Percentiles rank a stretch among this genome's conserved stretches.
These are phyloP conservation scores for Penicillium cinerascens DNA, from an alignment of 495 filamentous ascomycete species.

Conservation along the genomic window DNA sequence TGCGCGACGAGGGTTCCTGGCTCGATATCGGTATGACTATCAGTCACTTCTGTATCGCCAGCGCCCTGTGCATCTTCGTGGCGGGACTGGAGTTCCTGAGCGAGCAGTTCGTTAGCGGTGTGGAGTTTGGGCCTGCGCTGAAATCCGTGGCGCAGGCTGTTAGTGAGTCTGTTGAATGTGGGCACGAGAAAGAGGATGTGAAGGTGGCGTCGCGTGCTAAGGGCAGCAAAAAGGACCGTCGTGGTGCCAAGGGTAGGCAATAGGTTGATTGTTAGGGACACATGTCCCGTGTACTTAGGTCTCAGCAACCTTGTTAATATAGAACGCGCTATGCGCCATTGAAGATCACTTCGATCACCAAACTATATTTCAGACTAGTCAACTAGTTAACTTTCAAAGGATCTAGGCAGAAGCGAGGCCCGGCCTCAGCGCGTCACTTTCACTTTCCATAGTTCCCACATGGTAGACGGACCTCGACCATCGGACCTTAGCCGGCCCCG, in stretches of 20 bases:
- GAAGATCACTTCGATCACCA: not conserved
- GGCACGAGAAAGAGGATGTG: constrained; percentile 8
- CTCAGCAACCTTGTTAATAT: constrained; percentile 11
- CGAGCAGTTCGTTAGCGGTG: constrained; percentile 76
- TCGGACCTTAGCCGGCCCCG: too few relatives aligned
- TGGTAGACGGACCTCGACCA: too few relatives aligned
- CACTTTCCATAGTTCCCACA: too few relatives aligned
- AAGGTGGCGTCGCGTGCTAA: not conserved
- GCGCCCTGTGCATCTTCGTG: constrained; percentile 85
- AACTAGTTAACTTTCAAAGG: too few relatives aligned
- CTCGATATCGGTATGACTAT: constrained; percentile 96
- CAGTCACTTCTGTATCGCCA: constrained; percentile 90
- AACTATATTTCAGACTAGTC: not conserved
- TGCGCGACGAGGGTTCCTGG: constrained; percentile 94
- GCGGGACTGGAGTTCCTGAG: constrained; percentile 82
- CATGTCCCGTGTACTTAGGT: constrained; percentile 9
- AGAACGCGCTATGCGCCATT: not conserved
- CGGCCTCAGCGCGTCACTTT: too few relatives aligned
- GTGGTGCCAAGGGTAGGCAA: not conserved
- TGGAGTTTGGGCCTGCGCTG: constrained; percentile 56
- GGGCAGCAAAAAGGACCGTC: constrained; percentile 12
- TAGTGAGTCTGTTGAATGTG: constrained; percentile 16
- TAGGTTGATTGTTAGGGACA: not conserved
- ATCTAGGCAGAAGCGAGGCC: too few relatives aligned
- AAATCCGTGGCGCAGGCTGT: constrained; percentile 15